Evolutionary conservation across 495 filamentous ascomycete species (phyloP).

Genomic region (Hypoxylon rickii): DNA sequence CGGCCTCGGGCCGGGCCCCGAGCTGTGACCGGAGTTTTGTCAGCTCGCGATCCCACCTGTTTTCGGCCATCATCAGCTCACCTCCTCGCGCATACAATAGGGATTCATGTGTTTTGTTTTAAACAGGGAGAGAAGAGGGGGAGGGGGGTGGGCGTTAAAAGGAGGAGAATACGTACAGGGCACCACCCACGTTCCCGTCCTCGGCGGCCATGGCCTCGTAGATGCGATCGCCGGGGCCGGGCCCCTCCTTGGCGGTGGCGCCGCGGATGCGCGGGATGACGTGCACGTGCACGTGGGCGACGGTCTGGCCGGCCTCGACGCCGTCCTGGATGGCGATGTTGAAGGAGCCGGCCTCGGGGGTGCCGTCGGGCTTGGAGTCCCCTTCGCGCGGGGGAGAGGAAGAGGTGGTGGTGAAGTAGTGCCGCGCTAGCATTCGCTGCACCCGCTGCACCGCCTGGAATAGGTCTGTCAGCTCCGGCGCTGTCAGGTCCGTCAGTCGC

Average conservation of each 20-base stretch:
- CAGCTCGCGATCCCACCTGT: constrained; percentile 25
- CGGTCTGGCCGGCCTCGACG: constrained; percentile 81
- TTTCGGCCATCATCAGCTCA: constrained; percentile 7
- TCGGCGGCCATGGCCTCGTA: constrained; percentile 84
- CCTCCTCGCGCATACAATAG: background rate
- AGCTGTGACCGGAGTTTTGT: constrained; percentile 9
- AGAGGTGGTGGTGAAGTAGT: constrained; percentile 70
- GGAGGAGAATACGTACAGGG: constrained; percentile 46
- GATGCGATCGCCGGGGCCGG: constrained; percentile 61
- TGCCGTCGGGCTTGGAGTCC: constrained; percentile 4
- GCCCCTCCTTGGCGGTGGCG: constrained; percentile 49
- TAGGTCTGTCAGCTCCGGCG: constrained; percentile 77
- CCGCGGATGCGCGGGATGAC: constrained; percentile 75
- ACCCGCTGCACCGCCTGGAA: constrained; percentile 84
- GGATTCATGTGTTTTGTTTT: background rate
- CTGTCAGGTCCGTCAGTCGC: constrained; percentile 75
- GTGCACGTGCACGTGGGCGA: constrained; percentile 91
- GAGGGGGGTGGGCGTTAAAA: background rate
- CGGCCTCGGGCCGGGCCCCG: constrained; percentile 41
- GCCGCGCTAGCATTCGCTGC: constrained; percentile 72
- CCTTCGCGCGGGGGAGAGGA: too few species aligned
- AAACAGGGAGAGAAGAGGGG: background rate
- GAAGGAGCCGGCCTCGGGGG: constrained; percentile 59
- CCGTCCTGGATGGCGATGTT: constrained; percentile 97
- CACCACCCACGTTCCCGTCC: constrained; percentile 78